These are phyloP conservation scores for Chrysanthemum makinoi DNA, from an alignment of 129 eudicot species.

Conservation along the genomic window DNA sequence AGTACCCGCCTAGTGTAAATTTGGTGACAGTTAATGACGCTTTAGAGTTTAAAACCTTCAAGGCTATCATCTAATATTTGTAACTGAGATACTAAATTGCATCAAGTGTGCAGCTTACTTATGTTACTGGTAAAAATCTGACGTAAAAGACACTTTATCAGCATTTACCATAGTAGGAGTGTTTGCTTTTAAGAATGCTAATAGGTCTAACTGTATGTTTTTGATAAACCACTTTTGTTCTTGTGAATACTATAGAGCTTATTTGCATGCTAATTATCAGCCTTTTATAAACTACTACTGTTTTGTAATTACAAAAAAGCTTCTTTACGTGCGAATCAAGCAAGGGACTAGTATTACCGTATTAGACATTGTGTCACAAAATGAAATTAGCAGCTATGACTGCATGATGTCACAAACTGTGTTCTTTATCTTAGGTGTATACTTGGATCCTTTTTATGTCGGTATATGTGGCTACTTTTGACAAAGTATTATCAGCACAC, in stretches of 20 bases:
- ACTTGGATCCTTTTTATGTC: background rate
- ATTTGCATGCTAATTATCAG: too few relatives aligned
- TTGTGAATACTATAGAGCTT: too few relatives aligned
- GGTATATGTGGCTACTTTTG: slow-evolving; percentile 1
- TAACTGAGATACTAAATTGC: background rate
- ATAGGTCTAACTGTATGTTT: background rate
- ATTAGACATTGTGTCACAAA: background rate
- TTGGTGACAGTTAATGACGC: background rate
- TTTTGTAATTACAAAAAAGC: too few relatives aligned
- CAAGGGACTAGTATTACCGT: background rate
- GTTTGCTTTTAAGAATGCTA: background rate
- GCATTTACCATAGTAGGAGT: background rate
- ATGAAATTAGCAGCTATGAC: slow-evolving; percentile 3
- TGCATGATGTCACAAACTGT: slow-evolving; percentile 9
- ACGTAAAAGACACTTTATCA: background rate
- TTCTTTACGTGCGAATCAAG: too few relatives aligned
- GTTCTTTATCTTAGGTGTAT: slow-evolving; percentile 17
- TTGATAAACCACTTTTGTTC: too few relatives aligned
- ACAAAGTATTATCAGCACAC: background rate
- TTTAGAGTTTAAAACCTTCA: slow-evolving; percentile 5
- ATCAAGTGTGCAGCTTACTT: background rate
- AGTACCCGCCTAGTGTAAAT: background rate
- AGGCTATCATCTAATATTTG: slow-evolving; percentile 9
- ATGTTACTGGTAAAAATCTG: background rate
- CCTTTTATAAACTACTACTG: too few relatives aligned